Evolutionary conservation across 2,329 filamentous ascomycete species (phyloP), one percentile per base, ranked within the genome.

Genomic region (Lizonia empirigonia): DNA sequence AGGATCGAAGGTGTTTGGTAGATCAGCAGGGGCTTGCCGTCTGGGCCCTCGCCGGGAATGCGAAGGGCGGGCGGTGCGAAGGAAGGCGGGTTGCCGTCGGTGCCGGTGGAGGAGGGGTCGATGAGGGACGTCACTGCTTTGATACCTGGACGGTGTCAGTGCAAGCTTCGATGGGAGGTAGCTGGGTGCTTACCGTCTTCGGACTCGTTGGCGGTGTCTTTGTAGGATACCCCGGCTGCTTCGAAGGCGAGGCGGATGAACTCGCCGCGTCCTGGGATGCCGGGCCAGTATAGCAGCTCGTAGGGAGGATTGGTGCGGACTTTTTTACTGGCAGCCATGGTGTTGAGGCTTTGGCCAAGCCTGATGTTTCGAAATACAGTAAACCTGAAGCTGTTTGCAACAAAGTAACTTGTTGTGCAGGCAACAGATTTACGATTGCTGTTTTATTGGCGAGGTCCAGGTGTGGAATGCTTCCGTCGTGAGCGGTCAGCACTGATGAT

Each of bases 1-100:
- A 92, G 77, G 61, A 93, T 91, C 67, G 86, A 89, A 29, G 88
- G 78, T 2, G 86, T 88, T 74, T 93, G 89, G 66, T 75, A 80
- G 61, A 93, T 79, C 33, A 85, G 34, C 6, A 91, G 72, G 32
- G 81, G 74, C 9, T 64, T 67, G 52, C 84, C 85, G 56, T 86
- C 79, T 53, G 71, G 72, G 33, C 74, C 74, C 20, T 77, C 81
- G 22, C 75, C 75, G 3, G 73, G 68, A 27, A 82, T 65, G 26
- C 77, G 75, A 16, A 93, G 82, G 3, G 85, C 79, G 0, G 89
- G 89, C 1, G 87, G 85, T 0, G 88, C 86, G 36, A 89, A 78
- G 6, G 80, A 68, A 0, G 89, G 88, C 0, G 86, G 82, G 71
- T 89, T 91, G 50, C 68, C 70, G 26, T 73, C 64, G 8, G 70